Evolutionary conservation across 2,329 filamentous ascomycete species (phyloP).

Genomic region (Dactylellina parvicollis): DNA sequence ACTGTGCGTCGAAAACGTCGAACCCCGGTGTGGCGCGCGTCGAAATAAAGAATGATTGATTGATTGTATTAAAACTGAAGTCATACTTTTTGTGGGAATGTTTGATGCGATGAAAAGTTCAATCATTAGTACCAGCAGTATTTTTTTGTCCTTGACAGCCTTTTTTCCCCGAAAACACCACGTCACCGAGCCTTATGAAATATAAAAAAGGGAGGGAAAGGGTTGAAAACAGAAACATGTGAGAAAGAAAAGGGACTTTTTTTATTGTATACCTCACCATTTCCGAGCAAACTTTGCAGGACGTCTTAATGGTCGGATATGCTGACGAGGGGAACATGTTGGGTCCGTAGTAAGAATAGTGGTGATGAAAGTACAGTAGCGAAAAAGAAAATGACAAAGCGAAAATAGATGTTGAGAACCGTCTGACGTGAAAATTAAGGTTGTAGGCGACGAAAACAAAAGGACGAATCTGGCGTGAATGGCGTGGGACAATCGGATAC

Average conservation of each 20-base stretch:
- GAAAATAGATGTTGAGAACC: conserved; percentile 35
- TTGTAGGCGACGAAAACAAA: conserved; percentile 8
- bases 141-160: conserved; percentile 45
- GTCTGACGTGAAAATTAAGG: conserved; percentile 27
- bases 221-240: conserved; percentile 24
- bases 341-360: conserved; percentile 50
- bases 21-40: conserved; percentile 43
- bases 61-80: conserved; percentile 51
- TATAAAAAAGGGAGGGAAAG: conserved; percentile 13
- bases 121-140: conserved; percentile 52
- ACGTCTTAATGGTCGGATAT: conserved; percentile 50
- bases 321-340: conserved; percentile 54
- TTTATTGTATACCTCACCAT: conserved; percentile 52
- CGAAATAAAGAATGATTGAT: conserved; percentile 50
- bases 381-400: conserved; percentile 37
- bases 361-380: conserved; percentile 50
- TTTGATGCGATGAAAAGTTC: conserved; percentile 47
- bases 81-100: conserved; percentile 37
- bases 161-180: conserved; percentile 51
- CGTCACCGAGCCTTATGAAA: conserved; percentile 38
- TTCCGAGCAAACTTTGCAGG: conserved; percentile 44
- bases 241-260: conserved; percentile 16
- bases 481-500: conserved; percentile 42
- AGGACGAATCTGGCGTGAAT: conserved; percentile 35
- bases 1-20: conserved; percentile 50